A percentile compares a stretch with the other conserved stretches of the same genome.
Evolutionary conservation across 805 yeast genomes (phyloP).

Genomic region (Kodamaea restingae): DNA sequence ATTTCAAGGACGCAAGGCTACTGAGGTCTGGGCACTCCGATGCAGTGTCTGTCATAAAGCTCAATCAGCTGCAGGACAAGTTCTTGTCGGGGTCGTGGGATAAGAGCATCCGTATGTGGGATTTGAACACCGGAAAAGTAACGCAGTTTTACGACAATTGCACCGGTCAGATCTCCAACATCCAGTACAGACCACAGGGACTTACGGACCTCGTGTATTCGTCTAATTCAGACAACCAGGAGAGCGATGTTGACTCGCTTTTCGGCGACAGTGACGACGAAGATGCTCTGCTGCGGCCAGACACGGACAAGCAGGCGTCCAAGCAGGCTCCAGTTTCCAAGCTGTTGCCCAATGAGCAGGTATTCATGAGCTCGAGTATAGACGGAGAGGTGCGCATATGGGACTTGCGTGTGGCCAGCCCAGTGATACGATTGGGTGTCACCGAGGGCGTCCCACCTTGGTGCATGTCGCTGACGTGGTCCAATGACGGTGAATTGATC

Average conservation of each 20-base stretch:
- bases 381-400: constrained; percentile 80
- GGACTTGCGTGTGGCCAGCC: constrained; percentile 61
- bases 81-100: constrained; percentile 93
- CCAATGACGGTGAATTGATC: constrained; percentile 70
- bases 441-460: constrained; percentile 82
- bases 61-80: constrained; percentile 57
- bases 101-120: constrained; percentile 76
- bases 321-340: constrained; percentile 14
- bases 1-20: constrained; percentile 47
- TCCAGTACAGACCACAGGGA: constrained; percentile 66
- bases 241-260: constrained; percentile 34
- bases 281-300: constrained; percentile 11
- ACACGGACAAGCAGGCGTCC: constrained; percentile 1
- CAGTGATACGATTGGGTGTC: constrained; percentile 48
- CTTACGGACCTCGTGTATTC: constrained; percentile 39
- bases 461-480: constrained; percentile 90
- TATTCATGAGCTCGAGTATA: constrained; percentile 75
- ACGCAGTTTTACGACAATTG: constrained; percentile 49
- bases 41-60: constrained; percentile 66
- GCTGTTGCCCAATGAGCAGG: constrained; percentile 34
- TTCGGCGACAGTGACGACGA: constrained; percentile 45
- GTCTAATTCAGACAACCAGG: constrained; percentile 7
- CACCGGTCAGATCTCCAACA: constrained; percentile 74
- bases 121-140: constrained; percentile 65
- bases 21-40: constrained; percentile 53